These are phyloP conservation scores for Erigeron canadensis DNA, from an alignment of 129 eudicot species.

Conservation along the genomic window DNA sequence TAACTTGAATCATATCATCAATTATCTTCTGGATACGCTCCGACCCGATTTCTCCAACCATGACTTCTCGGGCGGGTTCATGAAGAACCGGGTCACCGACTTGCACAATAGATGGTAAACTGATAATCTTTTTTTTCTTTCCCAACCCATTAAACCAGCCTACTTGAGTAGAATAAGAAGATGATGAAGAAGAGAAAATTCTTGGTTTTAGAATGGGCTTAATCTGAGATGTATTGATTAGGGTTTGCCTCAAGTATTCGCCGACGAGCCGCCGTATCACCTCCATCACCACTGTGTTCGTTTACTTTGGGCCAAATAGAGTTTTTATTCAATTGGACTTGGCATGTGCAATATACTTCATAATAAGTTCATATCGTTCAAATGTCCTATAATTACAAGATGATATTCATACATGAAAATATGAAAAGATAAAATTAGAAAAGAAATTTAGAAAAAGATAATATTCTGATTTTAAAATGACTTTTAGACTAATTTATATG, in stretches of 20 bases:
- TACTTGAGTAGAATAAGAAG: conserved; percentile 17
- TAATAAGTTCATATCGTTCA: no score
- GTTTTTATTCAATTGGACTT: no score
- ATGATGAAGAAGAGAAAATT: neutral
- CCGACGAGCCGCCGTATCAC: neutral
- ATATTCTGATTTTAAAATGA: no score
- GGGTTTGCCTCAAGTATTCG: neutral
- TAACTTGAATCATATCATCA: conserved; percentile 70
- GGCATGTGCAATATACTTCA: no score
- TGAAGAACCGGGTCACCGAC: conserved; percentile 86
- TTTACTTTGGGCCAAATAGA: neutral
- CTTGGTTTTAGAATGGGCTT: neutral
- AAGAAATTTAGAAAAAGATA: no score
- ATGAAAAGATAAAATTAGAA: no score
- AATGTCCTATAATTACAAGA: no score
- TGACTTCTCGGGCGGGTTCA: conserved; percentile 61
- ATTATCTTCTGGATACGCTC: conserved; percentile 64
- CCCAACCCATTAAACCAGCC: conserved; percentile 72
- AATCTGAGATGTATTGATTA: no score
- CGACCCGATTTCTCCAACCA: conserved; percentile 57
- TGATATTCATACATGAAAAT: no score
- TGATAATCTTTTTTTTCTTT: conserved; percentile 33
- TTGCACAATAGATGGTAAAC: conserved; percentile 51
- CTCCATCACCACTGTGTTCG: neutral
- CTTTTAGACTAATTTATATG: no score